Evolutionary conservation across 2,329 filamentous ascomycete species (phyloP), one percentile per base, ranked within the genome.

Genomic region (Tolypocladium guangdongense): DNA sequence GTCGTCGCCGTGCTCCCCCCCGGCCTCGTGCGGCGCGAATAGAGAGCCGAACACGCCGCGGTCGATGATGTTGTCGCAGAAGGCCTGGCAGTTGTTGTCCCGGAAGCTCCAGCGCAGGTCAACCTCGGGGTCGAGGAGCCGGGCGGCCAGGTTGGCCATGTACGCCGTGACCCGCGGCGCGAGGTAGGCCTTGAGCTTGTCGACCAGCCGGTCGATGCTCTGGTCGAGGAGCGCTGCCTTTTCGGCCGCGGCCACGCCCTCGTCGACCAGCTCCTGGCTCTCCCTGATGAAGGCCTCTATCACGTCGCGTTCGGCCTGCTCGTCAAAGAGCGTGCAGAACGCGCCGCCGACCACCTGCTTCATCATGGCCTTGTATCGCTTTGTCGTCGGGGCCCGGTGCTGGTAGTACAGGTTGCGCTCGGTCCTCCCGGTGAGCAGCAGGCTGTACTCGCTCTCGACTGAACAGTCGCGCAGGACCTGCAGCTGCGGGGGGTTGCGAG

Each of bases 331-430:
- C 6, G 66, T 64, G 3, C 58, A 63, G 50, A 73, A 73, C 5
- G 69, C 62, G 0, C 59, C 62, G 0, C 71, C 71, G 6, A 71
- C 64, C 8, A 73, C 64, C 56, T 73, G 70, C 53, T 73, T 73
- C 66, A 72, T 65, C 46, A 71, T 58, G 33, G 63, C 63, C 43
- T 70, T 70, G 60, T 67, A 69, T 37, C 66, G 62, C 54, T 69
- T 71, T 2, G 51, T 58, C 11, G 47, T 16, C 7, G 41, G 30
- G 39, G 55, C 57, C 43, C 61, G 27, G 53, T 35, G 51, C 53
- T 63, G 32, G 43, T 57, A 32, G 57, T 51, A 43, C 49, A 64
- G 20, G 52, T 33, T 20, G 51, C 59, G 53, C n/a, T 60, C 55
- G 8, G 53, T 49, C 0, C 56, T 55, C 10, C 56, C 57, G 7